These are phyloP conservation scores for Lathyrus sativus DNA, from an alignment of 306 rosid species.

Conservation along the genomic window DNA sequence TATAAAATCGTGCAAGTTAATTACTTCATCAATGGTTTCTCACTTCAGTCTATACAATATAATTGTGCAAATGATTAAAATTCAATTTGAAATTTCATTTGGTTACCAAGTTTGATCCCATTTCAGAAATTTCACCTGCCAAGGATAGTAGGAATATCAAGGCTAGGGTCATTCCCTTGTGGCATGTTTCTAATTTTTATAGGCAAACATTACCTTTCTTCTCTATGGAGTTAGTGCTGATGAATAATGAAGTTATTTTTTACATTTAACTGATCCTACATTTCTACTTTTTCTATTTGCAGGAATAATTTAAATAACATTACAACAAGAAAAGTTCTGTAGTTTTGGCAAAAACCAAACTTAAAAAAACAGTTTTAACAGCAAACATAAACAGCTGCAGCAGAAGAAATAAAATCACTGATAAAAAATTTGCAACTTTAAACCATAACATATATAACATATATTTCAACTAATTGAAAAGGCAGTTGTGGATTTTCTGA, in stretches of 20 bases:
- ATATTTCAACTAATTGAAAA: neutral
- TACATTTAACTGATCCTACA: neutral
- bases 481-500: neutral
- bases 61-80: conserved; percentile 10
- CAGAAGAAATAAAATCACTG: neutral
- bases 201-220: neutral
- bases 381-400: neutral
- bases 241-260: neutral
- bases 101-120: neutral
- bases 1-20: neutral
- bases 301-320: neutral
- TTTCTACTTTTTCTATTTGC: neutral
- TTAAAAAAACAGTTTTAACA: neutral
- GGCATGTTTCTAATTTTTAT: neutral
- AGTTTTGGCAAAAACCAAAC: neutral
- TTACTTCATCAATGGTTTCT: conserved; percentile 11
- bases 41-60: conserved; percentile 26
- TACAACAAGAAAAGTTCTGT: neutral
- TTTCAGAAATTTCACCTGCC: neutral
- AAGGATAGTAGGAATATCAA: neutral
- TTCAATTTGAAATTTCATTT: neutral
- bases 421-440: neutral
- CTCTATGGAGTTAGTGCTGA: neutral
- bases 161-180: neutral
- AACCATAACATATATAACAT: neutral